Percentiles rank a stretch among this genome's conserved stretches.
Evolutionary conservation across 2,329 filamentous ascomycete genomes (phyloP).

Genomic region (Thermochaetoides dissita): DNA sequence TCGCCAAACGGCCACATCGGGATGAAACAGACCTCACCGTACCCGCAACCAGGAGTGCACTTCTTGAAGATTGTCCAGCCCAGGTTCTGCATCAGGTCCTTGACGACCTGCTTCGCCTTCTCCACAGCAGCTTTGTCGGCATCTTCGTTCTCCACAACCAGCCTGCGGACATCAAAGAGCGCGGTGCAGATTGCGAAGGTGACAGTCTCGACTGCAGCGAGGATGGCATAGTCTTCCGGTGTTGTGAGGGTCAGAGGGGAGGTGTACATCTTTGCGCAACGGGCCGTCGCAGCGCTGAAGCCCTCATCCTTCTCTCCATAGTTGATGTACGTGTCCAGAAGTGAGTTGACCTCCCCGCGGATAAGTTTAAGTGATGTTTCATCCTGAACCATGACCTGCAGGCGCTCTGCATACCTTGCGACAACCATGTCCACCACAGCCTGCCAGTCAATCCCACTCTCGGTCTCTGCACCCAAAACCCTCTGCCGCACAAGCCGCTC

Average conservation of each 20-base stretch:
- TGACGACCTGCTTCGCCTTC: conserved; percentile 7
- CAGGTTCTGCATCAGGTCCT: conserved; percentile 17
- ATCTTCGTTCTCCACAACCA: conserved; percentile 14
- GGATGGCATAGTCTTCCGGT: conserved; percentile 30
- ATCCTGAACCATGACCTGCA: conserved; percentile 28
- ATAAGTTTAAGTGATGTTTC: conserved; percentile 19
- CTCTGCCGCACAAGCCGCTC: conserved; percentile 15
- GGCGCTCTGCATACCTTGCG: conserved; percentile 42
- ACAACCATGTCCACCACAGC: conserved; percentile 51
- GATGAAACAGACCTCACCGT: conserved; percentile 23
- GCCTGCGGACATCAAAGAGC: conserved; percentile 18
- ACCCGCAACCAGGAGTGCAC: conserved; percentile 18
- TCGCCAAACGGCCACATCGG: conserved; percentile 26
- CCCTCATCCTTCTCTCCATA: conserved; percentile 22
- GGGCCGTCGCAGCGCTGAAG: conserved; percentile 25
- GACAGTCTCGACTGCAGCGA: conserved; percentile 27
- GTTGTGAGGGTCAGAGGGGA: conserved; percentile 21
- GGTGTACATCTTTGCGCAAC: conserved; percentile 35
- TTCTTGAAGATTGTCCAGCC: conserved; percentile 23
- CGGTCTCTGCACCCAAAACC: conserved; percentile 13
- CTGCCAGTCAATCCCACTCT: conserved; percentile 47
- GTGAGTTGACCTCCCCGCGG: conserved; percentile 22
- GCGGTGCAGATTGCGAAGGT: conserved; percentile 25
- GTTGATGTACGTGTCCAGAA: conserved; percentile 31
- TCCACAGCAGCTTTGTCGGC: conserved; percentile 4